Conservation (phyloP, 2,329 filamentous ascomycete species). For the Macroventuria anomochaeta region DNA sequence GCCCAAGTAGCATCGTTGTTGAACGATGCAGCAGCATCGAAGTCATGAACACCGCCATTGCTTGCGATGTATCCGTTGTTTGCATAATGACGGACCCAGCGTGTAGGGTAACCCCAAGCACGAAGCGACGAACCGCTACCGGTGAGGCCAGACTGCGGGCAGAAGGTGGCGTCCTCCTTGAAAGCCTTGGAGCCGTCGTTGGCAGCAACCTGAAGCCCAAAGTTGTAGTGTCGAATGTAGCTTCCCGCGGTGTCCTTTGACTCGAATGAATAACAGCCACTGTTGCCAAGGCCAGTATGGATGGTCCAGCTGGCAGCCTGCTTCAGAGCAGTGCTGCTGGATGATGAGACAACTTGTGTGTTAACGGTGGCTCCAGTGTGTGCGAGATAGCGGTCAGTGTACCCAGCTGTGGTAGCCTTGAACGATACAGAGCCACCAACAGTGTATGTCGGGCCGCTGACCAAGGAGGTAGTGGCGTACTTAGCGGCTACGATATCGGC, state of each 20-base stretch:
- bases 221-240: slow-evolving; percentile 64
- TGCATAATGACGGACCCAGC: slow-evolving; percentile 63
- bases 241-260: slow-evolving; percentile 64
- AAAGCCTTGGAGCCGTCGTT: slow-evolving; percentile 65
- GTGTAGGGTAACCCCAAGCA: slow-evolving; percentile 66
- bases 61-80: slow-evolving; percentile 58
- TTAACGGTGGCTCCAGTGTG: slow-evolving; percentile 60
- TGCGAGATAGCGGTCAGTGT: slow-evolving; percentile 61
- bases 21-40: slow-evolving; percentile 59
- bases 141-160: slow-evolving; percentile 59
- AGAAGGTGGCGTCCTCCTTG: slow-evolving; percentile 69
- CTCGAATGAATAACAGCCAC: slow-evolving; percentile 67
- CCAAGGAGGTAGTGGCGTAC: slow-evolving; percentile 59
- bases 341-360: slow-evolving; percentile 62
- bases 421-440: slow-evolving; percentile 61
- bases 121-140: slow-evolving; percentile 61
- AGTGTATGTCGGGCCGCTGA: slow-evolving; percentile 56
- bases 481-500: slow-evolving; percentile 66
- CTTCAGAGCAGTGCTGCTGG: slow-evolving; percentile 58
- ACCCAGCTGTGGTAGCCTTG: slow-evolving; percentile 63
- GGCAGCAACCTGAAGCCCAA: slow-evolving; percentile 57
- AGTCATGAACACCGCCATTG: slow-evolving; percentile 63
- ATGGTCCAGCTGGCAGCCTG: slow-evolving; percentile 66
- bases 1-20: slow-evolving; percentile 62
- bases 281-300: slow-evolving; percentile 62